Conservation (phyloP, 1,139 yeast genomes). For the Nakaseomyces kungkrabaensis region DNA sequence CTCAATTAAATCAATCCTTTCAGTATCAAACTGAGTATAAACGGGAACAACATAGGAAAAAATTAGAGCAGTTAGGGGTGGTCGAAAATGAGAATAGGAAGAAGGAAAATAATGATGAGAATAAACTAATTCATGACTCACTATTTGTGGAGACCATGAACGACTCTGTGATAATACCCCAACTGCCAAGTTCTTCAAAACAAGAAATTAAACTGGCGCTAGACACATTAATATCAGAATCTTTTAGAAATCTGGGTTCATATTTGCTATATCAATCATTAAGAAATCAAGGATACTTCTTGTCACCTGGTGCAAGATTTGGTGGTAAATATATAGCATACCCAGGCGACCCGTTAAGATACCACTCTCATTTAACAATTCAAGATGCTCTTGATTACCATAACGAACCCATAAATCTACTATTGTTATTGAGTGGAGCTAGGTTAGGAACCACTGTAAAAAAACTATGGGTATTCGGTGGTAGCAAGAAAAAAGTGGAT, state of each 20-base stretch:
- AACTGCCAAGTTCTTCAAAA: not conserved
- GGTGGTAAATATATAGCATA: slow-evolving; percentile 86
- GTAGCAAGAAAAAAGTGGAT: slow-evolving; percentile 22
- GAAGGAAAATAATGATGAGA: slow-evolving; percentile 3
- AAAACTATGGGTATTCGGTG: slow-evolving; percentile 68
- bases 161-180: slow-evolving; percentile 7
- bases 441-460: slow-evolving; percentile 88
- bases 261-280: slow-evolving; percentile 15
- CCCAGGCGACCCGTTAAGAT: slow-evolving; percentile 89
- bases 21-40: slow-evolving; percentile 14
- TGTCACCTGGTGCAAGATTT: slow-evolving; percentile 81
- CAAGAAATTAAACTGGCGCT: not conserved
- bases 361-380: slow-evolving; percentile 78
- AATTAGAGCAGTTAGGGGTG: slow-evolving; percentile 13
- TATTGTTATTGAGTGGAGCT: slow-evolving; percentile 69
- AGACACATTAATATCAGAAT: slow-evolving; percentile 4
- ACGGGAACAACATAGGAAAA: slow-evolving; percentile 13
- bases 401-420: slow-evolving; percentile 42
- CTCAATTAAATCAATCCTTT: slow-evolving; percentile 11
- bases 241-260: slow-evolving; percentile 9
- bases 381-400: slow-evolving; percentile 39
- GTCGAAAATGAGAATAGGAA: slow-evolving; percentile 2
- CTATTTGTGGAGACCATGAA: slow-evolving; percentile 16
- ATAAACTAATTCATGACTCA: slow-evolving; percentile 16
- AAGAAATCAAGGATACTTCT: slow-evolving; percentile 8